These are phyloP conservation scores for Colletotrichum abscissum DNA, from an alignment of 2,329 filamentous ascomycete genomes.

Conservation along the genomic window DNA sequence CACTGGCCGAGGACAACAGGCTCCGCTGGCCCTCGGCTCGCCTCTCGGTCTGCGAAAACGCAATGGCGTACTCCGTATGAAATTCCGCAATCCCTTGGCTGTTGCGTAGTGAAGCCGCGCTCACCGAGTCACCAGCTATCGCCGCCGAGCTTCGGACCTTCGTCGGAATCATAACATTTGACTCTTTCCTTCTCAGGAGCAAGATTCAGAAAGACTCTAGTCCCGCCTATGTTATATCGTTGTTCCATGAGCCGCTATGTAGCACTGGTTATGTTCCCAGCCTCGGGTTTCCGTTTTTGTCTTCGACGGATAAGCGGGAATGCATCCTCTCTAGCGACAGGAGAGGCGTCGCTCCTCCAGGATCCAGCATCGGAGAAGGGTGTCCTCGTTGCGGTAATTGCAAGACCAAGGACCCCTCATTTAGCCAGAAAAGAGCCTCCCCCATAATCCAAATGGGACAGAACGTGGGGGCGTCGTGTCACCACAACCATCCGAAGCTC, in stretches of 20 bases:
- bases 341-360: background rate
- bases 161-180: background rate
- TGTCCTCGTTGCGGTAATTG: conserved; percentile 8
- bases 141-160: background rate
- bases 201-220: no score
- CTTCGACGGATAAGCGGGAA: conserved; percentile 35
- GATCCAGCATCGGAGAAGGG: conserved; percentile 2
- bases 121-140: background rate
- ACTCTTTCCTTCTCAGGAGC: no score
- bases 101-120: background rate
- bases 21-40: conserved; percentile 22
- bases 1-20: conserved; percentile 22
- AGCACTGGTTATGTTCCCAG: background rate
- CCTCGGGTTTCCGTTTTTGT: background rate
- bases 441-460: conserved; percentile 6
- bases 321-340: conserved; percentile 9
- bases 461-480: conserved; percentile 30
- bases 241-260: background rate
- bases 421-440: background rate
- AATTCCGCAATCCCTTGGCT: background rate
- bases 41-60: conserved; percentile 21
- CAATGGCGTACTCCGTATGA: background rate
- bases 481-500: conserved; percentile 6
- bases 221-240: background rate
- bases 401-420: conserved; percentile 15